These are phyloP conservation scores for Lentinula sp. DNA, from an alignment of 768 basidiomycete genomes.

Conservation along the genomic window DNA sequence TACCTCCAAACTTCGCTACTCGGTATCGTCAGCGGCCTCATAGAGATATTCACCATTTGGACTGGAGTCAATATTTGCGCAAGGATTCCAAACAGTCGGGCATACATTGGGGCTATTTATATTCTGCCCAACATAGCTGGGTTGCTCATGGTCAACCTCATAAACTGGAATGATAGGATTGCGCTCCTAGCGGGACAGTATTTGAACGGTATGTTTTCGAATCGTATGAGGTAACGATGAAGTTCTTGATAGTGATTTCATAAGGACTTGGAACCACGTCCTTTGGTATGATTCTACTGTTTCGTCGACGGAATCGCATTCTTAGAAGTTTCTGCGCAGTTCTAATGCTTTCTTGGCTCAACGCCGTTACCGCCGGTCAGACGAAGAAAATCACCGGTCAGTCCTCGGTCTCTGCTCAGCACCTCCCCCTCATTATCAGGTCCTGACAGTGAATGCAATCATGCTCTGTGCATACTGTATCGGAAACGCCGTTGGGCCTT, in stretches of 20 bases:
- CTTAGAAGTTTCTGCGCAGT: slow-evolving; percentile 14
- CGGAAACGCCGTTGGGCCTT: slow-evolving; percentile 56
- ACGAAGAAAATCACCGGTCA: slow-evolving; percentile 48
- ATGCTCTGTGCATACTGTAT: slow-evolving; percentile 65
- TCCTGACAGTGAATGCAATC: slow-evolving; percentile 56
- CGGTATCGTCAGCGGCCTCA: slow-evolving; percentile 53
- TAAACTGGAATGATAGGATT: slow-evolving; percentile 68
- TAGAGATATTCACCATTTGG: slow-evolving; percentile 67
- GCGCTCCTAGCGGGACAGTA: slow-evolving; percentile 42
- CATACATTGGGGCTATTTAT: slow-evolving; percentile 55
- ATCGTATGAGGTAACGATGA: background rate
- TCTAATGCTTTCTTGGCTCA: slow-evolving; percentile 58
- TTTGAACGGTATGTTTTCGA: slow-evolving; percentile 36
- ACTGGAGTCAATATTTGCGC: slow-evolving; percentile 45
- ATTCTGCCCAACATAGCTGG: slow-evolving; percentile 63
- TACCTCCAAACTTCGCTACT: slow-evolving; percentile 63
- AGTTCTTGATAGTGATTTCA: background rate
- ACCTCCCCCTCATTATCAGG: background rate
- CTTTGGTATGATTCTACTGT: slow-evolving; percentile 26
- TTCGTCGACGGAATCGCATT: background rate
- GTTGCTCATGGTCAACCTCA: slow-evolving; percentile 50
- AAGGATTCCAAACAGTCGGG: slow-evolving; percentile 36
- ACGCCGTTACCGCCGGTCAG: slow-evolving; percentile 61
- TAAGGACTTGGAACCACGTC: slow-evolving; percentile 46
- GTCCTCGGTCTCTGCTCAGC: background rate